These are phyloP conservation scores for Colletotrichum sp. DNA, from an alignment of 2,329 filamentous ascomycete genomes.

Conservation along the genomic window DNA sequence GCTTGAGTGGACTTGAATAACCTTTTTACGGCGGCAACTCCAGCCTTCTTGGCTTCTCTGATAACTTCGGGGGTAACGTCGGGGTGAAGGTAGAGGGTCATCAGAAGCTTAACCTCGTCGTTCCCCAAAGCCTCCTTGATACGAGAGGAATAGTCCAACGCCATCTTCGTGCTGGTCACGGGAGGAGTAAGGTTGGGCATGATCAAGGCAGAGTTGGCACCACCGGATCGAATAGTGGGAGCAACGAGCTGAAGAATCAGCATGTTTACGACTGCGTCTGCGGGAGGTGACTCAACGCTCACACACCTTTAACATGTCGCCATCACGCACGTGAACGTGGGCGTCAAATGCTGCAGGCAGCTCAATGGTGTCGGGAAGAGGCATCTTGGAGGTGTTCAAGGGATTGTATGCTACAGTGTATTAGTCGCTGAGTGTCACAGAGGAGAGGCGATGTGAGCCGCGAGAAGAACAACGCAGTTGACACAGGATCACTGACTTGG, in stretches of 20 bases:
- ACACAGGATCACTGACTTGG: neutral
- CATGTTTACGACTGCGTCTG: neutral
- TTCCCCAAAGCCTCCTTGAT: constrained; percentile 53
- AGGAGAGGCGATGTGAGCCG: neutral
- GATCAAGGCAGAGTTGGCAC: constrained; percentile 44
- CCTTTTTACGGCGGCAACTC: constrained; percentile 71
- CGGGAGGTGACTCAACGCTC: no score
- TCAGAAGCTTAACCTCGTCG: constrained; percentile 65
- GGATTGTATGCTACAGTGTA: neutral
- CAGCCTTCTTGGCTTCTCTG: constrained; percentile 72
- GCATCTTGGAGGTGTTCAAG: neutral
- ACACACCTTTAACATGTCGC: constrained; percentile 56
- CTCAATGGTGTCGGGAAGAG: constrained; percentile 38
- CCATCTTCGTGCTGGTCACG: constrained; percentile 63
- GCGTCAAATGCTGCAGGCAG: constrained; percentile 70
- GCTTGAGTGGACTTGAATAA: neutral
- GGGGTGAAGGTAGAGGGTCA: constrained; percentile 73
- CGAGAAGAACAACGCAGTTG: neutral
- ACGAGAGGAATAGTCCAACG: constrained; percentile 67
- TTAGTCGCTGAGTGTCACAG: neutral
- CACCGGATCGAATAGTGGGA: constrained; percentile 59
- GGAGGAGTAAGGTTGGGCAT: constrained; percentile 71
- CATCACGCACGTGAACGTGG: constrained; percentile 75
- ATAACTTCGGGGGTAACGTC: constrained; percentile 72
- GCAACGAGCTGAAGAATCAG: constrained; percentile 39